Conservation (phyloP, 2,329 filamentous ascomycete species). For the Fusarium chlamydosporum region DNA sequence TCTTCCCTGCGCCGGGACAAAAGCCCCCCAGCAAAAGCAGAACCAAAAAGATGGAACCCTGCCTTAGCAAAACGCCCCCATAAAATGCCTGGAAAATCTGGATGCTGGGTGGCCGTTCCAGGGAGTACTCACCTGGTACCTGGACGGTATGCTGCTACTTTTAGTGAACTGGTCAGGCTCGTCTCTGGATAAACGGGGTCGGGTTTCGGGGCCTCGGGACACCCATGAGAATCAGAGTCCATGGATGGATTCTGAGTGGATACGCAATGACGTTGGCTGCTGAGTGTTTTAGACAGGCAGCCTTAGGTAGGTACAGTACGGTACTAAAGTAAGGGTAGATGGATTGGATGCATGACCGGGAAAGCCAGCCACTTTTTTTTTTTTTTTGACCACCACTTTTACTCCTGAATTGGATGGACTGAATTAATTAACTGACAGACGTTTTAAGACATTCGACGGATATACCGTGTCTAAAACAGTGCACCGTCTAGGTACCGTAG, state of each 20-base stretch:
- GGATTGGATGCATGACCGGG: neutral
- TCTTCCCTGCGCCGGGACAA: constrained; percentile 48
- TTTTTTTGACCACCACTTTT: constrained; percentile 9
- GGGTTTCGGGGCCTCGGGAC: constrained; percentile 52
- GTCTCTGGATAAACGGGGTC: constrained; percentile 49
- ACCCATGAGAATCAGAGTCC: neutral
- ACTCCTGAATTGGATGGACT: constrained; percentile 18
- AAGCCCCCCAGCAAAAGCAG: too few relatives aligned
- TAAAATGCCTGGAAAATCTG: constrained; percentile 29
- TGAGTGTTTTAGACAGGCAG: constrained; percentile 16
- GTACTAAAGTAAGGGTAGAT: neutral
- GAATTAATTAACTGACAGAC: neutral
- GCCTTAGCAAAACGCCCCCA: constrained; percentile 17
- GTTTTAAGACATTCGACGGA: neutral
- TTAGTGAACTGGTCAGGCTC: constrained; percentile 17
- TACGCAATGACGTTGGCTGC: constrained; percentile 51
- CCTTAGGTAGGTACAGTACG: too few relatives aligned
- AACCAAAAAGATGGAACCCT: constrained; percentile 28
- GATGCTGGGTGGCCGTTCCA: constrained; percentile 36
- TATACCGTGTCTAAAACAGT: constrained; percentile 34
- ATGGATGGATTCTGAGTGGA: constrained; percentile 39
- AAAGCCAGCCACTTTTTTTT: constrained; percentile 11
- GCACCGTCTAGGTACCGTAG: neutral
- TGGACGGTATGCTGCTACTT: constrained; percentile 38
- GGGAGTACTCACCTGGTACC: constrained; percentile 38